These are phyloP conservation scores for Tulasnella sp. DNA, from an alignment of 768 basidiomycete species.

Conservation along the genomic window DNA sequence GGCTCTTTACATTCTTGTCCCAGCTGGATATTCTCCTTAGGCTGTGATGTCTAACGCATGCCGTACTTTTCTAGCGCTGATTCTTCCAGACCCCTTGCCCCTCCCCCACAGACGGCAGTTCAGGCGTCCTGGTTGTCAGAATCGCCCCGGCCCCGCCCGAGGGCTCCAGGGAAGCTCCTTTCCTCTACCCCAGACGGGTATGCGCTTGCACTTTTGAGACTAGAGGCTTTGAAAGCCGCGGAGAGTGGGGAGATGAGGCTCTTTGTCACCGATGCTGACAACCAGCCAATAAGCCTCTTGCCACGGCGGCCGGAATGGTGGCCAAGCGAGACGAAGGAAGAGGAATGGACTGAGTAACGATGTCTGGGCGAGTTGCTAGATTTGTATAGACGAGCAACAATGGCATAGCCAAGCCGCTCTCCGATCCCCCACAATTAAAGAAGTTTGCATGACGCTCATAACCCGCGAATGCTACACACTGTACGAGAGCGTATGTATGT, in stretches of 20 bases:
- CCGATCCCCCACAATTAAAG: neutral
- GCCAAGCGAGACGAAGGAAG: neutral
- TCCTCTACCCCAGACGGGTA: conserved; percentile 45
- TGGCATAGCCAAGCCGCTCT: neutral
- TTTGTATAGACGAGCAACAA: neutral
- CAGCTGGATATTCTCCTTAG: neutral
- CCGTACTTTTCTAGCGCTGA: conserved; percentile 17
- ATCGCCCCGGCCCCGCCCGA: conserved; percentile 44
- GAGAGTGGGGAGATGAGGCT: conserved; percentile 35
- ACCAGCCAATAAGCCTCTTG: neutral
- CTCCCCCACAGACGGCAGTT: conserved; percentile 25
- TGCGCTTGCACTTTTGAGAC: conserved; percentile 70
- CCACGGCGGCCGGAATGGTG: neutral
- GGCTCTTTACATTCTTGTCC: neutral
- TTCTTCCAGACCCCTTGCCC: neutral
- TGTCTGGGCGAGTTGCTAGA: neutral
- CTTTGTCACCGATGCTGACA: neutral
- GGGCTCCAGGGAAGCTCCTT: conserved; percentile 69
- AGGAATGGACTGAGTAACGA: neutral
- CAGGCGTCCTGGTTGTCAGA: conserved; percentile 22
- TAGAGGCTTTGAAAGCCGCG: conserved; percentile 61
- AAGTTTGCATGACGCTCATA: neutral
- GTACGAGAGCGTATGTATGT: too few species aligned
- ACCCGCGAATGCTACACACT: neutral
- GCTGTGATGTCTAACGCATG: conserved; percentile 25